Conservation (phyloP, 805 yeast genomes). For the Wickerhamomyces rabaulensis region DNA sequence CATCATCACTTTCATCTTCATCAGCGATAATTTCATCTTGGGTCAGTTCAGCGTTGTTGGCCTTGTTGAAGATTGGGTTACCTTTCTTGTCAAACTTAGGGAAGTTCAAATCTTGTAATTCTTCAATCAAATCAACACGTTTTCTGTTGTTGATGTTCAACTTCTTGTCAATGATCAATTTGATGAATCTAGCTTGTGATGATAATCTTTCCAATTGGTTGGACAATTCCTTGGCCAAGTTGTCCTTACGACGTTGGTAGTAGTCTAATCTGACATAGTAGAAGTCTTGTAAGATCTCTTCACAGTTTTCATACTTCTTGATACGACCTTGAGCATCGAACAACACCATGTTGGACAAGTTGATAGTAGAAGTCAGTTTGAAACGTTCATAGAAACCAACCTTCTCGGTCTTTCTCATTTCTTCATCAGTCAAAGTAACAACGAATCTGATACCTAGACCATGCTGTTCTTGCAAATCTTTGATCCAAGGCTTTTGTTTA, state of each 20-base stretch:
- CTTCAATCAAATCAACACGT: constrained; percentile 55
- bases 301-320: constrained; percentile 69
- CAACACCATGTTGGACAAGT: constrained; percentile 87
- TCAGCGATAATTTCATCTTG: constrained; percentile 35
- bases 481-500: constrained; percentile 76
- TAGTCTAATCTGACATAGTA: constrained; percentile 82
- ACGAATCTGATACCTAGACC: constrained; percentile 75
- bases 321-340: constrained; percentile 88
- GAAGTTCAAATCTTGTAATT: constrained; percentile 60
- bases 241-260: constrained; percentile 88
- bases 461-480: constrained; percentile 94
- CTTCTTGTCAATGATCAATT: constrained; percentile 76
- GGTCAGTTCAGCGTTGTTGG: constrained; percentile 21
- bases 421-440: constrained; percentile 67
- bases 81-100: constrained; percentile 73
- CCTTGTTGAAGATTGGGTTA: constrained; percentile 47
- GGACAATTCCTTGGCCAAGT: constrained; percentile 59
- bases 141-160: constrained; percentile 72
- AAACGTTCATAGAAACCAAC: constrained; percentile 83
- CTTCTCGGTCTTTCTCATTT: constrained; percentile 72
- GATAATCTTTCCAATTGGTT: constrained; percentile 70
- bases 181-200: constrained; percentile 86
- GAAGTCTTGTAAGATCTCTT: constrained; percentile 78
- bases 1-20: constrained; percentile 37
- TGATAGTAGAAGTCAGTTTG: constrained; percentile 64